These are phyloP conservation scores for Puccinia hordei DNA, from an alignment of 1,284 basidiomycete genomes.

Conservation along the genomic window DNA sequence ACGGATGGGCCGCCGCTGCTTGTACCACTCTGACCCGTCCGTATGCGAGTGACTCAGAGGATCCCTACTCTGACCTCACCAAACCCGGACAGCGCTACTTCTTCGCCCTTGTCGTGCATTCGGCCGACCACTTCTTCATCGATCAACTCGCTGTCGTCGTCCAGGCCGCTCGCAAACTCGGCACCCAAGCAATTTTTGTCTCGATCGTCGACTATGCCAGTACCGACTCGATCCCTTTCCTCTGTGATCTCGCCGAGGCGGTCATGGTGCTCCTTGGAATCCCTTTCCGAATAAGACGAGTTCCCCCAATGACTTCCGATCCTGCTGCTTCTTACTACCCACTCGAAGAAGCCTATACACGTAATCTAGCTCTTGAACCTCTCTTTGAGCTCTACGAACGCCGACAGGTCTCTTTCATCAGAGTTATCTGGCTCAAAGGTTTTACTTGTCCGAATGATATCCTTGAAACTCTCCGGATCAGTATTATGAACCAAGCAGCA, in stretches of 20 bases:
- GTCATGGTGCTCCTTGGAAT: conserved; percentile 85
- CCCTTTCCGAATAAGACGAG: conserved; percentile 81
- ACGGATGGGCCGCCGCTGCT: conserved; percentile 98
- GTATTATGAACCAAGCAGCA: conserved; percentile 81
- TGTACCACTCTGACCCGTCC: conserved; percentile 86
- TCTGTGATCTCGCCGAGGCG: conserved; percentile 87
- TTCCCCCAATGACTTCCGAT: conserved; percentile 83
- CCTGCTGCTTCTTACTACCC: conserved; percentile 86
- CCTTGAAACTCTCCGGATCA: conserved; percentile 85
- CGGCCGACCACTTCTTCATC: conserved; percentile 93
- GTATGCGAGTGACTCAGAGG: conserved; percentile 82
- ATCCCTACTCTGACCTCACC: conserved; percentile 82
- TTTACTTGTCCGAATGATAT: conserved; percentile 97
- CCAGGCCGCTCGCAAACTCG: conserved; percentile 83
- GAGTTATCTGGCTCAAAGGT: conserved; percentile 93
- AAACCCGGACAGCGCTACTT: conserved; percentile 82
- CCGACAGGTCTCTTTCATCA: conserved; percentile 76
- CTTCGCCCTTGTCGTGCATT: conserved; percentile 88
- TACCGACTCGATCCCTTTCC: conserved; percentile 84
- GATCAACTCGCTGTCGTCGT: conserved; percentile 95
- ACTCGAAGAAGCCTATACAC: conserved; percentile 84
- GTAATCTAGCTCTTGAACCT: conserved; percentile 86
- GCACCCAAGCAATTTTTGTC: conserved; percentile 83
- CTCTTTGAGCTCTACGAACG: conserved; percentile 76
- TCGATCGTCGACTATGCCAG: conserved; percentile 94